phyloP scores from a whole-genome alignment of 2,329 filamentous ascomycete species.

The Beauveria caledonica region DNA sequence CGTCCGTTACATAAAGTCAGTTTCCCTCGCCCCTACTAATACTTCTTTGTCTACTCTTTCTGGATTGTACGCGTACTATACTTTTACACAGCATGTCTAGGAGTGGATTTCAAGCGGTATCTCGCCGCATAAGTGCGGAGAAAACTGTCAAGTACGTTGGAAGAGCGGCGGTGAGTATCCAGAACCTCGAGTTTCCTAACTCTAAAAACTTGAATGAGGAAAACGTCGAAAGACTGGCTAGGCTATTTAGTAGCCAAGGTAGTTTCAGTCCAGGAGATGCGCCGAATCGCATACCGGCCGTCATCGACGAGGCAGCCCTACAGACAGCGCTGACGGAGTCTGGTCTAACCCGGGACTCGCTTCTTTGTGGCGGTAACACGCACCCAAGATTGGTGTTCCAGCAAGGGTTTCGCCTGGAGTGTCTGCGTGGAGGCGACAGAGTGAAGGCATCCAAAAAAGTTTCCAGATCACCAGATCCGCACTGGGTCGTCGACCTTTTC shows the following conservation, averaged over 20 bases:
- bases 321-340: slow-evolving; percentile 14
- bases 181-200: slow-evolving; percentile 17
- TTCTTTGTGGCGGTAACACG: background rate
- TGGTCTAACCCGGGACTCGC: background rate
- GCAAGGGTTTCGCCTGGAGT: slow-evolving; percentile 15
- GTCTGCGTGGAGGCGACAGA: slow-evolving; percentile 21
- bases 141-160: slow-evolving; percentile 18
- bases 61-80: background rate
- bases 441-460: slow-evolving; percentile 8
- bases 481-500: background rate
- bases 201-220: slow-evolving; percentile 16
- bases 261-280: slow-evolving; percentile 16
- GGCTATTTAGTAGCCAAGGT: slow-evolving; percentile 17
- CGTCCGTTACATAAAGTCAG: background rate
- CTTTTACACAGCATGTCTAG: background rate
- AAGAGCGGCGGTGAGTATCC: slow-evolving; percentile 18
- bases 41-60: background rate
- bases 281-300: slow-evolving; percentile 22
- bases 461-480: background rate
- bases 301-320: slow-evolving; percentile 21
- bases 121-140: slow-evolving; percentile 12
- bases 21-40: background rate
- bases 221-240: slow-evolving; percentile 13
- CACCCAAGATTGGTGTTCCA: slow-evolving; percentile 16
- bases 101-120: background rate